phyloP scores from a whole-genome alignment of 345 rosid species.

The Eucalyptus guilfoylei region DNA sequence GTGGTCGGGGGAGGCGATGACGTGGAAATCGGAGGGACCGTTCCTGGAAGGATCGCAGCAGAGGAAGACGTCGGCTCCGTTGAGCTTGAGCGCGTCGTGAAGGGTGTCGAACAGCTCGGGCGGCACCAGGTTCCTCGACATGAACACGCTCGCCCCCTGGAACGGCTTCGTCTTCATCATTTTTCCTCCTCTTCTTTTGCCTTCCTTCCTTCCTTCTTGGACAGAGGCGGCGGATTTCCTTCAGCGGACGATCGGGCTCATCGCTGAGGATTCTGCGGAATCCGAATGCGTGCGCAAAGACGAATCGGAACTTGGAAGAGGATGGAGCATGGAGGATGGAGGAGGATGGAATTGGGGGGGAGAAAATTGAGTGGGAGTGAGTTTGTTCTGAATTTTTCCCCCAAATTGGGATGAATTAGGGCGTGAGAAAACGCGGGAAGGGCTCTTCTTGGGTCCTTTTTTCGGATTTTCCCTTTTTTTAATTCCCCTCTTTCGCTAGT shows the following conservation, averaged over 20 bases:
- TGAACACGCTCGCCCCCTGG: slow-evolving; percentile 60
- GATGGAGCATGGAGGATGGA: background rate
- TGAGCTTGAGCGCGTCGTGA: slow-evolving; percentile 72
- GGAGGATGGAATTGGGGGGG: background rate
- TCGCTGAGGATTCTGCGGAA: background rate
- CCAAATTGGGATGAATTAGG: background rate
- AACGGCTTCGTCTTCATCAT: slow-evolving; percentile 57
- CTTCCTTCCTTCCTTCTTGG: too few relatives aligned
- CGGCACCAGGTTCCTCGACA: slow-evolving; percentile 81
- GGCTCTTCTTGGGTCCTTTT: background rate
- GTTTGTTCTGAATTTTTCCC: background rate
- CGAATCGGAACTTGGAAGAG: background rate
- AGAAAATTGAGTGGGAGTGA: background rate
- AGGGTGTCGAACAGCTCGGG: slow-evolving; percentile 83
- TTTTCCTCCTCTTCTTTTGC: background rate
- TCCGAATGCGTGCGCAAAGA: background rate
- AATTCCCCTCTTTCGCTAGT: too few relatives aligned
- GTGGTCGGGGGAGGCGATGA: slow-evolving; percentile 72
- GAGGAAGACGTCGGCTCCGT: slow-evolving; percentile 76
- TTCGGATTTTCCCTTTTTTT: background rate
- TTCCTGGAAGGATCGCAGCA: slow-evolving; percentile 90
- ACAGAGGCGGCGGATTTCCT: background rate
- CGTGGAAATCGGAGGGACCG: slow-evolving; percentile 63
- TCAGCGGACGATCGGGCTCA: background rate
- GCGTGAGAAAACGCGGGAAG: background rate